phyloP scores from a whole-genome alignment of 2,329 filamentous ascomycete genomes.

The Fusarium sp. region DNA sequence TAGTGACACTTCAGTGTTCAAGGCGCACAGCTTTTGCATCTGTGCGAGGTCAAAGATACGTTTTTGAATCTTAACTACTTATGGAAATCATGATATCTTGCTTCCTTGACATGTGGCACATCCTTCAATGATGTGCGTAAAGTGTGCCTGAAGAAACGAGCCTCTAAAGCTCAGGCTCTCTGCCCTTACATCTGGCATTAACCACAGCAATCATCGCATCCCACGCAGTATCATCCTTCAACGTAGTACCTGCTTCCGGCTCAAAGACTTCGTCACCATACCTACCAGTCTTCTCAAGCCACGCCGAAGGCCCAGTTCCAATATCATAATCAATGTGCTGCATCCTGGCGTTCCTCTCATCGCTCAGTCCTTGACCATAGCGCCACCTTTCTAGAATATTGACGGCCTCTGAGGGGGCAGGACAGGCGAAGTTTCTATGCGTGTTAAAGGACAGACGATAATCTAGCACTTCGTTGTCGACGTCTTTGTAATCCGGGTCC shows the following conservation, averaged over 20 bases:
- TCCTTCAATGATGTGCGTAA: too few relatives aligned
- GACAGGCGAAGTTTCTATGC: conserved; percentile 4
- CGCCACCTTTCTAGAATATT: background rate
- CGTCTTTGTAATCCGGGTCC: background rate
- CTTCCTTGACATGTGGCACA: too few relatives aligned
- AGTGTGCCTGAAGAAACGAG: too few relatives aligned
- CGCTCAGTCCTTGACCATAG: background rate
- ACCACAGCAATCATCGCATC: background rate
- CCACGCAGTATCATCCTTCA: conserved; percentile 19
- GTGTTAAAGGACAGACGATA: background rate
- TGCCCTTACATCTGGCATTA: background rate
- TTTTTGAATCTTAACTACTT: too few relatives aligned
- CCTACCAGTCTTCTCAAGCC: background rate
- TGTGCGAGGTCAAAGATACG: too few relatives aligned
- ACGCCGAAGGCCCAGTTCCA: background rate
- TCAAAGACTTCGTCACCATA: background rate
- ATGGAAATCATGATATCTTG: too few relatives aligned
- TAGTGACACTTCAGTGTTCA: too few relatives aligned
- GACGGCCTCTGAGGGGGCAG: background rate
- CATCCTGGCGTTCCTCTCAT: background rate
- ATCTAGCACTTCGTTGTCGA: background rate
- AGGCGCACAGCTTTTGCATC: too few relatives aligned
- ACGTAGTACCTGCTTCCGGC: conserved; percentile 13
- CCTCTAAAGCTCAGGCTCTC: background rate
- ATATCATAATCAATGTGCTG: conserved; percentile 21